A percentile compares a stretch with the other conserved stretches of the same genome.
Conservation (phyloP, 1,284 basidiomycete species). For the Baeospora myosura region DNA sequence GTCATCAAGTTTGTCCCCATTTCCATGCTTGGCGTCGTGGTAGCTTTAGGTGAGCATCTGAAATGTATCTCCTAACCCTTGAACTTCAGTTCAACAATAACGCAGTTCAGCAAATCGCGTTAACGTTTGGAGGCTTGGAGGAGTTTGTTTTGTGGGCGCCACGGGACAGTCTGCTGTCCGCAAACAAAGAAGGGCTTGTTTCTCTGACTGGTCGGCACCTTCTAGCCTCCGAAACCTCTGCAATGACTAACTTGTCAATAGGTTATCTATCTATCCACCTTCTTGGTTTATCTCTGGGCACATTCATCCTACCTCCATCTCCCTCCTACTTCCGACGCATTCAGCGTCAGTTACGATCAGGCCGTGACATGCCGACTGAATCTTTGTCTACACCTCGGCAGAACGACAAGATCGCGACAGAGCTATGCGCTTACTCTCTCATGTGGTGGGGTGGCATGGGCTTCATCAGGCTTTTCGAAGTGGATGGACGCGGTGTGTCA, state of each 20-base stretch:
- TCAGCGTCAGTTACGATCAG: constrained; percentile 20
- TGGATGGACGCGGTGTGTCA: constrained; percentile 51
- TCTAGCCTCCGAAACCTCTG: background rate
- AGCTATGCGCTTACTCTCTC: constrained; percentile 70
- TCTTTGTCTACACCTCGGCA: constrained; percentile 34
- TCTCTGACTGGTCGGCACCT: constrained; percentile 62
- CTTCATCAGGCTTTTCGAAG: constrained; percentile 27
- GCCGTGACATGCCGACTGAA: constrained; percentile 11
- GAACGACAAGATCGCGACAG: constrained; percentile 65
- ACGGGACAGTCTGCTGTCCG: constrained; percentile 58
- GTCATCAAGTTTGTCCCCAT: constrained; percentile 52
- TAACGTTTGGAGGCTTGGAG: constrained; percentile 53
- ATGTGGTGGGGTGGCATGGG: constrained; percentile 72
- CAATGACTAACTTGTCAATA: constrained; percentile 19
- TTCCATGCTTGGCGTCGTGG: constrained; percentile 55
- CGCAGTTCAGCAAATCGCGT: constrained; percentile 62
- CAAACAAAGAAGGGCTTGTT: constrained; percentile 89
- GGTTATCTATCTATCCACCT: constrained; percentile 91
- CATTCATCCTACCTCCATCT: constrained; percentile 71
- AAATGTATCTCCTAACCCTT: background rate
- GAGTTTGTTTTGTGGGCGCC: constrained; percentile 58
- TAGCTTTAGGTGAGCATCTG: constrained; percentile 51
- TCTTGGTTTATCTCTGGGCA: constrained; percentile 78
- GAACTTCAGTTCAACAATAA: constrained; percentile 4
- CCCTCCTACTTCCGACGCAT: constrained; percentile 64